Base-by-base conservation (phyloP, 805 yeast genomes). In the Wickerhamiella azyma region DNA sequence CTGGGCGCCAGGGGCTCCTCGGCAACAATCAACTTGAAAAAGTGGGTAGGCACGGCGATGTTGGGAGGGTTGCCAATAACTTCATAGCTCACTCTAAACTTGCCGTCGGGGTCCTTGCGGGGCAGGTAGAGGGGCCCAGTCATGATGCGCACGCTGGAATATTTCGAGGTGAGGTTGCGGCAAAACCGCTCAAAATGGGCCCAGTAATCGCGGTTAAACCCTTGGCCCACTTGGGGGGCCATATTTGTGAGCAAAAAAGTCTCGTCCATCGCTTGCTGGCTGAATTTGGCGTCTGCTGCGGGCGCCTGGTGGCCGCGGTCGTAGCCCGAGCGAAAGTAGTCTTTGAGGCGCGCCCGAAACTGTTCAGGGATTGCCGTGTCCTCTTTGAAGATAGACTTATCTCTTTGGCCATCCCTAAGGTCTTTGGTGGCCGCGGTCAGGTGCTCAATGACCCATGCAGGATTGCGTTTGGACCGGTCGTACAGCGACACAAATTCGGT, bases 291-390 rank as follows among this genome's bases (percentile, higher is more conserved):
- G 62, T 92, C 83, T 0, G 97, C 97, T 5, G 98, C 98, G 2
- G 98, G 96, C 0, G 95, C 96, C 56, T 84, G 85, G 64, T 92
- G 98, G 5, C 98, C 98, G 53, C 97, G 69, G 62, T 92, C 98
- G 63, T 85, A 92, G 1, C 98, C 98, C 28, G 92, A 79, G 55
- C 97, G 74, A 69, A 89, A 92, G 62, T 82, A 92, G 64, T 92
- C 97, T 50, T 78, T 72, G 47, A 92, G 67, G 45, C 73, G 68
- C 2, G 80, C 89, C 53, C 96, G 72, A 62, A 85, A 92, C 55
- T 67, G 72, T 26, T 63, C 62, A 0, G 98, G 98, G 36, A 92
- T 75, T 10, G 59, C 56, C 59, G 83, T 94, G 60, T 92, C 96
- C 67, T 92, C 98, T 57, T 68, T 77, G 67, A 92, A 92, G 2